Conservation (phyloP, 352 stramenopile genomes). For the Saprolegnia parasitica region DNA sequence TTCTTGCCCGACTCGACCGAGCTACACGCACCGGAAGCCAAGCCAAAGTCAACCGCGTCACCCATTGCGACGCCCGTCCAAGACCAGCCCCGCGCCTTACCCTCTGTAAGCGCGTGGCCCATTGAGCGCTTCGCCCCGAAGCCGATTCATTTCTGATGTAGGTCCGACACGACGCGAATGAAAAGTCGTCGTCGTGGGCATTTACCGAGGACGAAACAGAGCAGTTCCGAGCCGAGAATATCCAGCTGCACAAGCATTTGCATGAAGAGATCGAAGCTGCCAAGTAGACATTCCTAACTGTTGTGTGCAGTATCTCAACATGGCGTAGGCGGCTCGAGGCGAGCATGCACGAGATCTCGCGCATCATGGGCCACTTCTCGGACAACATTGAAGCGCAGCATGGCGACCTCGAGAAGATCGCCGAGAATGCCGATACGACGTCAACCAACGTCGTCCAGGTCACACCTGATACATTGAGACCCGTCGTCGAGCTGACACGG, state of each 20-base stretch:
- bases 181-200: background rate
- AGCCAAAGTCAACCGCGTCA: background rate
- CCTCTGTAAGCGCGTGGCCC: background rate
- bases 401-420: slow-evolving; percentile 70
- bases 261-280: slow-evolving; percentile 82
- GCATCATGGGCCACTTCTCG: slow-evolving; percentile 77
- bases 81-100: too few species aligned
- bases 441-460: slow-evolving; percentile 72
- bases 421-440: slow-evolving; percentile 61
- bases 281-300: slow-evolving; percentile 41
- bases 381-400: slow-evolving; percentile 84
- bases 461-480: too few species aligned
- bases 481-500: too few species aligned
- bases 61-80: background rate
- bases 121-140: background rate
- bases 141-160: background rate
- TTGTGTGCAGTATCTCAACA: background rate
- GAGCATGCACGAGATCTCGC: slow-evolving; percentile 82
- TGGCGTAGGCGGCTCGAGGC: slow-evolving; percentile 67
- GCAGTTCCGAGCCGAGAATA: slow-evolving; percentile 43
- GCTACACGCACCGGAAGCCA: background rate
- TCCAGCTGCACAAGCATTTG: slow-evolving; percentile 75
- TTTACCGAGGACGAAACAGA: slow-evolving; percentile 13
- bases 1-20: background rate
- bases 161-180: background rate